phyloP scores from a whole-genome alignment of 2,329 filamentous ascomycete genomes.

The Alternaria brassicae region DNA sequence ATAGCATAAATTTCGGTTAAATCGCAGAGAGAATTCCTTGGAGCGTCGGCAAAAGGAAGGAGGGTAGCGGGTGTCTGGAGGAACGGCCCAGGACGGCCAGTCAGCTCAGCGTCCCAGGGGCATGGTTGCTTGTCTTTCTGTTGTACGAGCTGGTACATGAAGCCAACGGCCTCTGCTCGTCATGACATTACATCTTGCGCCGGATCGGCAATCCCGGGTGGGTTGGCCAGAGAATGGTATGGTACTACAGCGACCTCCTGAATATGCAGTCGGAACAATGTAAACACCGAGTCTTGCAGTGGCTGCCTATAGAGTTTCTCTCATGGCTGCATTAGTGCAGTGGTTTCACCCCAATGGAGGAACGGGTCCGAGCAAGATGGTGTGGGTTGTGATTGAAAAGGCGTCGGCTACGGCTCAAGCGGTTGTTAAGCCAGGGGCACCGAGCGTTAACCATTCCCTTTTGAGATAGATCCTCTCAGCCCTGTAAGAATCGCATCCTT shows the following conservation, averaged over 20 bases:
- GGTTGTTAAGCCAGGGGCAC: conserved; percentile 19
- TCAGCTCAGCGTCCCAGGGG: conserved; percentile 28
- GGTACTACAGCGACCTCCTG: not conserved
- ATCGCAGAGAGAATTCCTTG: conserved; percentile 3
- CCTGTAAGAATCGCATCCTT: conserved; percentile 1
- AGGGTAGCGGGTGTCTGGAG: not conserved
- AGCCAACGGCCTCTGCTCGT: not conserved
- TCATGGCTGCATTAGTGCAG: conserved; percentile 7
- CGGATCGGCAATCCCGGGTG: not conserved
- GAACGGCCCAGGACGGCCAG: conserved; percentile 18
- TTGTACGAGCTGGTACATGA: not conserved
- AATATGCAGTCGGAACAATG: not conserved
- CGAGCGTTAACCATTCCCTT: conserved; percentile 10
- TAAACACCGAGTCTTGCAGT: conserved; percentile 2
- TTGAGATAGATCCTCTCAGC: not conserved
- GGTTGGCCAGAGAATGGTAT: not conserved
- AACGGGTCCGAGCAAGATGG: conserved; percentile 10
- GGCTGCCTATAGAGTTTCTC: conserved; percentile 17
- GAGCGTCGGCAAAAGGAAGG: not conserved
- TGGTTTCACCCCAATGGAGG: conserved; percentile 21
- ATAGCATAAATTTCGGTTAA: conserved; percentile 39
- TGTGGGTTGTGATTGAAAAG: conserved; percentile 14
- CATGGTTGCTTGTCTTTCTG: not conserved
- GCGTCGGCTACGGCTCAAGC: conserved; percentile 11
- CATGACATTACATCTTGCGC: not conserved